Evolutionary conservation across 495 filamentous ascomycete species (phyloP), one percentile per base, ranked within the genome.

Genomic region (Beverwykella pulmonaria): DNA sequence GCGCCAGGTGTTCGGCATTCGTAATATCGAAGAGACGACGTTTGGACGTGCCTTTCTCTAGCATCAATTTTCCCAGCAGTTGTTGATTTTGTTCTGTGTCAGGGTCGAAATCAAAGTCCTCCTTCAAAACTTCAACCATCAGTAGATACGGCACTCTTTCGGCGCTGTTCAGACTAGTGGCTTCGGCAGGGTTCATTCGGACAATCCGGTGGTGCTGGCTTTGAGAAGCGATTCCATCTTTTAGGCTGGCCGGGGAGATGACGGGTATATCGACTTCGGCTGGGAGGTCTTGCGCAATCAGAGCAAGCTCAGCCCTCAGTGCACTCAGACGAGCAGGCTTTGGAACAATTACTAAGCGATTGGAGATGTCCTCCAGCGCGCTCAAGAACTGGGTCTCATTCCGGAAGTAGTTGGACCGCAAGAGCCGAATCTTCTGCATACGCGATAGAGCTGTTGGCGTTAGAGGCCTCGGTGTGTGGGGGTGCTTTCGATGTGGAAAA

Each of bases 261-360:
- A 90, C 81, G 0, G 89, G 89, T 54, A 92, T 88, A 76, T 92
- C 89, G 9, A 92, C 85, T 75, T 92, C 89, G 19, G 88, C 84
- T 2, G 89, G 89, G 15, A 92, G 75, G 66, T 92, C 89, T 60
- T 87, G 86, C 7, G 84, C 85, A 58, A 92, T 86, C 12, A 92
- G 80, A 23, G 88, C 89, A 63, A 92, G 79, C 75, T 92, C 89
- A 20, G 89, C 89, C 54, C 89, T 83, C 30, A 92, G 78, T 55
- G 89, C 89, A 76, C 89, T 92, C 61, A 92, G 78, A 44, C 89
- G 83, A 49, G 89, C 89, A 26, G 84, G 84, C 74, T 91, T 92
- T 19, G 88, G 88, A 20, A 92, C 88, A 52, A 84, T 79, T 9
- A 92, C 87, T 55, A 92, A 78, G 25, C 88, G 86, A 72, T 90